phyloP scores from a whole-genome alignment of 345 rosid species.

The Lenwebbia sp. region DNA sequence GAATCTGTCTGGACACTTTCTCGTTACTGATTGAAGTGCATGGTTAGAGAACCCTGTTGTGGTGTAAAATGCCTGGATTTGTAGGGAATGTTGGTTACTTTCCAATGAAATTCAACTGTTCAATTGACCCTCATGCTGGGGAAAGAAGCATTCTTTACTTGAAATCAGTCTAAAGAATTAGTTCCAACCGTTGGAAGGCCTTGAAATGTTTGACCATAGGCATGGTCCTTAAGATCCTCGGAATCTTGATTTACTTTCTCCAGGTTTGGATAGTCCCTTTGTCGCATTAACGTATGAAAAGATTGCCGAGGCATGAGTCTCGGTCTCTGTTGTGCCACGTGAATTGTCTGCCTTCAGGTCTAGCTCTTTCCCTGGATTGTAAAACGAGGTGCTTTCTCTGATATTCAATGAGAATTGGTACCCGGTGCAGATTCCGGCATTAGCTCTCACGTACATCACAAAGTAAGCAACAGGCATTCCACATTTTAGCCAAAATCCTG shows the following conservation, averaged over 20 bases:
- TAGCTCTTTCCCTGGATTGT: background rate
- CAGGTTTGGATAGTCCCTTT: background rate
- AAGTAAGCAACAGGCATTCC: background rate
- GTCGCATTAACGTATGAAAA: background rate
- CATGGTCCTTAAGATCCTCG: background rate
- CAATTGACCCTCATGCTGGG: background rate
- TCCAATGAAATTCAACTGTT: background rate
- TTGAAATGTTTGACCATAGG: background rate
- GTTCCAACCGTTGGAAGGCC: background rate
- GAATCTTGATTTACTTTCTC: background rate
- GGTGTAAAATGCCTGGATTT: background rate
- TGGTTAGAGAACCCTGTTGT: background rate
- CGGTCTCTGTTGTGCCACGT: background rate
- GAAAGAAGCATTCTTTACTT: background rate
- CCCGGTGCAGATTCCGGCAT: rapidly evolving
- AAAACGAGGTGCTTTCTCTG: background rate
- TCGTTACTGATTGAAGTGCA: background rate
- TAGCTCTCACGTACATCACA: background rate
- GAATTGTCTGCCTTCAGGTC: background rate
- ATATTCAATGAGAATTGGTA: background rate
- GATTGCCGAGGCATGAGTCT: background rate
- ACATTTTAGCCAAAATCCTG: background rate
- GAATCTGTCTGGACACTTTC: background rate
- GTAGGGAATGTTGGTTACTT: background rate
- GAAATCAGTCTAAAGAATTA: background rate